Base-by-base conservation (phyloP, 352 stramenopile genomes). In the Globisporangium spinosum region DNA sequence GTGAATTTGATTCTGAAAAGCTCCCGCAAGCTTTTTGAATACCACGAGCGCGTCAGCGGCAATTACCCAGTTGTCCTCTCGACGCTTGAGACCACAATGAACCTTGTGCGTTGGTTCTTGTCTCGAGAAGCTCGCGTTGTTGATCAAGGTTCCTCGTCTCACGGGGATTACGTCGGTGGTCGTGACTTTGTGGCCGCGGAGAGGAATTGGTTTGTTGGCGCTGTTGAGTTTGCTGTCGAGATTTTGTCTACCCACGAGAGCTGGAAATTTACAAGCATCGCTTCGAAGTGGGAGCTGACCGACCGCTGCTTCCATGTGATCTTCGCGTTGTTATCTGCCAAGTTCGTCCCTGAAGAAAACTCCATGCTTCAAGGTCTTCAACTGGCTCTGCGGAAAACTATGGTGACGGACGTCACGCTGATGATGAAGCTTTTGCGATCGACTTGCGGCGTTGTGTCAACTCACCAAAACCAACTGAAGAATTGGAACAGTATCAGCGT, bases 381-480 rank as follows among this genome's bases (percentile, higher is more conserved):
- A 60, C 64, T 62, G 8, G 71, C 79, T 20, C 53, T 91, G n/a
- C 73, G 77, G 5, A 69, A 80, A 29, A 85, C 79, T 15, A 69
- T 91, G 17, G 64, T 76, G 25, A 78, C 73, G 0, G 80, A 91
- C 43, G 77, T 77, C 62, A 77, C 75, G n/a, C 55, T 91, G 20
- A 53, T 89, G 20, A 83, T 83, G 70, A 92, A 92, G 61, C 54
- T 92, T 20, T 58, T 92, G 32, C 77, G 77, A 22, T 82, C 70
- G 17, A 77, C 76, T 13, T 77, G 66, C 47, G 69, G 65, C 15
- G 58, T 80, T 13, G 43, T 85, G 32, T 79, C 74, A 35, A 54
- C 56, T 55, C 45, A 40, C 27, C 54, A 70, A 38, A 45, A 63
- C 15, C 47, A 55, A 15, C 58, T 67, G 35, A 63, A 71, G 53